Percentiles rank a stretch among this genome's conserved stretches.
Evolutionary conservation across 179 eudicot genomes (phyloP).

Genomic region (Silene coronaria): DNA sequence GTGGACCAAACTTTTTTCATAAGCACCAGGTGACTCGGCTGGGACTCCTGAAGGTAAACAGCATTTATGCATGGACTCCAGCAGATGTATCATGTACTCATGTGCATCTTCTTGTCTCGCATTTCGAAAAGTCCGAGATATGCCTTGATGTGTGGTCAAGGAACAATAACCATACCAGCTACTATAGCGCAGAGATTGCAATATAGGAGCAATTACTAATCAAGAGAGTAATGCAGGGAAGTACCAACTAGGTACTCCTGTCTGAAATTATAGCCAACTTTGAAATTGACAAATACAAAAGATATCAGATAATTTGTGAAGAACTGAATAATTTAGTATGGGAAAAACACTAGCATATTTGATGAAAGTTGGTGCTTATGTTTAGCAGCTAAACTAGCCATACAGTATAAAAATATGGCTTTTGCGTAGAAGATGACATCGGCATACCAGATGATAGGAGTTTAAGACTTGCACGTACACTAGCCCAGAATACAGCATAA

Average conservation of each 20-base stretch:
- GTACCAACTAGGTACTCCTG: not conserved
- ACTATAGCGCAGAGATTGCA: not conserved
- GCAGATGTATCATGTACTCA: conserved; percentile 91
- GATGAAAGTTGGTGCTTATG: not conserved
- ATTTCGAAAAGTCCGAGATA: conserved; percentile 77
- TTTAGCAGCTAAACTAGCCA: not conserved
- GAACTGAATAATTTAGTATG: not conserved
- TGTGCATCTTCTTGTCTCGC: conserved; percentile 99
- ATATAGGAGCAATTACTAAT: not conserved
- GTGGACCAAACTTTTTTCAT: conserved; percentile 91
- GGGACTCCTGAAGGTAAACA: conserved; percentile 91
- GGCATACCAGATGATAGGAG: not conserved
- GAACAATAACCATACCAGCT: conserved; percentile 17
- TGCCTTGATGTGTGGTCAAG: conserved; percentile 64
- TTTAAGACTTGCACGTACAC: not conserved
- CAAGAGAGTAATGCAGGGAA: not conserved
- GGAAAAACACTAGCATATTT: not conserved
- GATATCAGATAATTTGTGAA: too few relatives aligned
- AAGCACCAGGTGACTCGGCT: conserved; percentile 86
- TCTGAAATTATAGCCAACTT: not conserved
- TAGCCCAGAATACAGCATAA: not conserved
- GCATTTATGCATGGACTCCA: conserved; percentile 95
- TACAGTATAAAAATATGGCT: not conserved
- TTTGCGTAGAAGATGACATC: not conserved
- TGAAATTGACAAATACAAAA: not conserved